A percentile compares a stretch with the other conserved stretches of the same genome.
phyloP scores from a whole-genome alignment of 139 green algal genomes.

The Astrephomene gubernaculifera region DNA sequence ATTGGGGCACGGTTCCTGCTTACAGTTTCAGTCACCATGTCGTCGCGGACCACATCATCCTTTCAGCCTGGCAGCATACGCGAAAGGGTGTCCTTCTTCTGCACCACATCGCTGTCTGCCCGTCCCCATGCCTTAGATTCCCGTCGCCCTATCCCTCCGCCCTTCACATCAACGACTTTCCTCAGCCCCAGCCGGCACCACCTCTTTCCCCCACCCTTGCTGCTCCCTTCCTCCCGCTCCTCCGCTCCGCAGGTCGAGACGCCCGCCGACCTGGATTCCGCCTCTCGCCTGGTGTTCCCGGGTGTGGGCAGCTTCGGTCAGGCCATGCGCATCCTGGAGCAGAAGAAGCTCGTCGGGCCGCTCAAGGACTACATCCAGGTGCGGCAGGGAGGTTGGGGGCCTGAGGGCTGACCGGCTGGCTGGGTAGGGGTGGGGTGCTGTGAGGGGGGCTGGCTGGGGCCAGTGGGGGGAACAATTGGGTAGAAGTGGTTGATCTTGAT shows the following conservation, averaged over 20 bases:
- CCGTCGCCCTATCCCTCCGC: too few relatives aligned
- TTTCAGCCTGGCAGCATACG: too few relatives aligned
- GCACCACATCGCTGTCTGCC: too few relatives aligned
- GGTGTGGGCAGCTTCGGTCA: slow-evolving; percentile 95
- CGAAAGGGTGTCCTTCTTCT: too few relatives aligned
- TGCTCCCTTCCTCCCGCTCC: not conserved
- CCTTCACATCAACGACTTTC: too few relatives aligned
- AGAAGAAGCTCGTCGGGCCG: slow-evolving; percentile 76
- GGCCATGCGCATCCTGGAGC: slow-evolving; percentile 86
- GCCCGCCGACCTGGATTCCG: slow-evolving; percentile 77
- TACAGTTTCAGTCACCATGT: too few relatives aligned
- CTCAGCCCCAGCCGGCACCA: not conserved
- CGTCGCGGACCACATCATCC: too few relatives aligned
- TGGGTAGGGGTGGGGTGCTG: not conserved
- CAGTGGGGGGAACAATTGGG: not conserved
- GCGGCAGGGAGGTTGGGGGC: not conserved
- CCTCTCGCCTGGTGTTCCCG: slow-evolving; percentile 93
- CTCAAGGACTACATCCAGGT: slow-evolving; percentile 91
- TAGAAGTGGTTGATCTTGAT: not conserved
- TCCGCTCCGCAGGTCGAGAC: slow-evolving; percentile 76
- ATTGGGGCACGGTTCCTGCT: too few relatives aligned
- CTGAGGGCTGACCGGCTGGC: not conserved
- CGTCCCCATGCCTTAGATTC: too few relatives aligned
- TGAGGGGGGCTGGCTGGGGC: not conserved
- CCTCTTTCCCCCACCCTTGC: not conserved